Percentiles rank a stretch among this genome's conserved stretches.
phyloP scores from a whole-genome alignment of 768 basidiomycete genomes.

The Fistulinella prunicolor region DNA sequence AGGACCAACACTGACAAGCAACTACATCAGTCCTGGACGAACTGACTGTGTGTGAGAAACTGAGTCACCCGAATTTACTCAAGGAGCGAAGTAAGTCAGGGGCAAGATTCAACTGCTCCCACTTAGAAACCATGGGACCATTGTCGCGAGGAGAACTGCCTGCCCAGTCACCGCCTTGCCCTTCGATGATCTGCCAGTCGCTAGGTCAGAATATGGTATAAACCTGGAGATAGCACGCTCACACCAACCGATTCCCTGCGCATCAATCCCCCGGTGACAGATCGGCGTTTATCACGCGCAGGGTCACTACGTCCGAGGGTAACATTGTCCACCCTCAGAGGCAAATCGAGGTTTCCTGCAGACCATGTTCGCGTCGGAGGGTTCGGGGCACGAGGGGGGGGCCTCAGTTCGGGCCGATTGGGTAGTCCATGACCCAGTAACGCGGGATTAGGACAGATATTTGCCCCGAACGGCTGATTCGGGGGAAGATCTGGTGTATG shows the following conservation, averaged over 20 bases:
- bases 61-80: slow-evolving; percentile 86
- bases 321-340: slow-evolving; percentile 50
- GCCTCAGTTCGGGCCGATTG: slow-evolving; percentile 61
- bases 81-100: slow-evolving; percentile 87
- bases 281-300: slow-evolving; percentile 70
- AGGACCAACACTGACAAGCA: slow-evolving; percentile 74
- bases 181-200: slow-evolving; percentile 48
- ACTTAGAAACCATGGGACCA: slow-evolving; percentile 87
- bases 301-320: slow-evolving; percentile 38
- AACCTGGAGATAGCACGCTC: slow-evolving; percentile 30
- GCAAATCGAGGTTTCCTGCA: slow-evolving; percentile 73
- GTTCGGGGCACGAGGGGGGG: slow-evolving; percentile 59
- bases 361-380: slow-evolving; percentile 84
- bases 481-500: slow-evolving; percentile 46
- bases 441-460: slow-evolving; percentile 35
- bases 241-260: slow-evolving; percentile 77
- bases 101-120: slow-evolving; percentile 88
- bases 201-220: slow-evolving; percentile 13
- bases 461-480: slow-evolving; percentile 37
- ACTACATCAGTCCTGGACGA: slow-evolving; percentile 14
- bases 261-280: slow-evolving; percentile 56
- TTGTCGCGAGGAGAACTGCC: slow-evolving; percentile 58
- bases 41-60: slow-evolving; percentile 1
- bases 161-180: slow-evolving; percentile 54
- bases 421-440: slow-evolving; percentile 61